A percentile compares a stretch with the other conserved stretches of the same genome.
phyloP scores from a whole-genome alignment of 306 rosid species.

The Dryas alaskensis region DNA sequence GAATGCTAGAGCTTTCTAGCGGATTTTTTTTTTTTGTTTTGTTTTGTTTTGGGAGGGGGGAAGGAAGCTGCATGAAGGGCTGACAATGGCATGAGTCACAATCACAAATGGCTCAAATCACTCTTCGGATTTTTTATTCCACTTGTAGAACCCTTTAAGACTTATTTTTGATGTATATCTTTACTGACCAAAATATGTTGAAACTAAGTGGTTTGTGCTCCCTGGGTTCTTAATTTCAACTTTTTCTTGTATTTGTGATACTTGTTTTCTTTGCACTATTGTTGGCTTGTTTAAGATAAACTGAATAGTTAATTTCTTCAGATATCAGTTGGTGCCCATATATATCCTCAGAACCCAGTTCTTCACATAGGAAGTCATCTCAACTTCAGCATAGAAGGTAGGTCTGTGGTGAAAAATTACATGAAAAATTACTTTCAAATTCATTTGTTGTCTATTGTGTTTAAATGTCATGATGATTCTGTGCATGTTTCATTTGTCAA shows the following conservation, averaged over 20 bases:
- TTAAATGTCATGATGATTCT: background rate
- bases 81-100: background rate
- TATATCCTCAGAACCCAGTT: slow-evolving; percentile 82
- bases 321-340: slow-evolving; percentile 81
- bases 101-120: background rate
- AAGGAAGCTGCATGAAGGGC: background rate
- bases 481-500: background rate
- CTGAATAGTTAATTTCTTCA: slow-evolving; percentile 36
- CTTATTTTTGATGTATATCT: slow-evolving; percentile 10
- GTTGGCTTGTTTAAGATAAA: slow-evolving; percentile 14
- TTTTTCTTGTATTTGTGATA: slow-evolving; percentile 1
- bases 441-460: background rate
- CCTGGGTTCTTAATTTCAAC: slow-evolving; percentile 7
- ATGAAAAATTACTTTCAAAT: background rate
- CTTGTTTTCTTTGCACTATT: background rate
- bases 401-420: slow-evolving; percentile 19
- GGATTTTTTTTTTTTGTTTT: background rate
- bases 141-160: background rate
- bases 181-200: slow-evolving; percentile 15
- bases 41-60: background rate
- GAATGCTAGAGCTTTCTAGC: background rate
- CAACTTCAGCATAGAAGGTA: slow-evolving; percentile 78
- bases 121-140: background rate
- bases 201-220: background rate
- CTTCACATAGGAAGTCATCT: slow-evolving; percentile 63